A percentile compares a stretch with the other conserved stretches of the same genome.
Conservation (phyloP, 768 basidiomycete genomes). For the Arthromyces matolae region DNA sequence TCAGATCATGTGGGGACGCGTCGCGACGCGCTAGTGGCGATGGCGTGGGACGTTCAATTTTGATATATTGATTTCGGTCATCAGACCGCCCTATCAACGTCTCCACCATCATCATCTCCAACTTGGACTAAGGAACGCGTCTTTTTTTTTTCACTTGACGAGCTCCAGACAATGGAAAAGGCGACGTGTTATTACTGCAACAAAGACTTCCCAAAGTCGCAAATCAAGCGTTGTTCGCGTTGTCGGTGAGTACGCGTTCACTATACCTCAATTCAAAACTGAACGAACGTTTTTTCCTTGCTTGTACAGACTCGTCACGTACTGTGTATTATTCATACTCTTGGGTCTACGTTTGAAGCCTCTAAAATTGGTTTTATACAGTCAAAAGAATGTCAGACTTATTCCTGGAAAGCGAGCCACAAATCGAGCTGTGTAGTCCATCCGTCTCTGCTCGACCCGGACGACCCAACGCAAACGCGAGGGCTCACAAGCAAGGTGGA, state of each 20-base stretch:
- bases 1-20: too few relatives aligned
- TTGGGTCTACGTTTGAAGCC: not conserved
- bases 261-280: too few relatives aligned
- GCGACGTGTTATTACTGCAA: conserved; percentile 13
- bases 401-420: conserved; percentile 16
- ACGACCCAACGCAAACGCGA: conserved; percentile 1
- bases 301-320: conserved; percentile 7
- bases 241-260: conserved; percentile 6
- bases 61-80: too few relatives aligned
- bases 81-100: too few relatives aligned
- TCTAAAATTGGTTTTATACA: not conserved
- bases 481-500: not conserved
- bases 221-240: conserved; percentile 11
- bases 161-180: not conserved
- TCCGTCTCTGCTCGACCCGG: conserved; percentile 7
- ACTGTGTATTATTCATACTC: conserved; percentile 6
- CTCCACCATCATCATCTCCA: too few relatives aligned
- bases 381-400: conserved; percentile 15
- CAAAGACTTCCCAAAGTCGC: conserved; percentile 2
- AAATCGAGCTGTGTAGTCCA: conserved; percentile 11
- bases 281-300: too few relatives aligned
- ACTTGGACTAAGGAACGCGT: too few relatives aligned
- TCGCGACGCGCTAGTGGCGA: too few relatives aligned
- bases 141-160: not conserved
- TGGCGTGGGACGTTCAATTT: too few relatives aligned